These are phyloP conservation scores for Parafenestella ontariensis DNA, from an alignment of 2,329 filamentous ascomycete genomes.

Conservation along the genomic window DNA sequence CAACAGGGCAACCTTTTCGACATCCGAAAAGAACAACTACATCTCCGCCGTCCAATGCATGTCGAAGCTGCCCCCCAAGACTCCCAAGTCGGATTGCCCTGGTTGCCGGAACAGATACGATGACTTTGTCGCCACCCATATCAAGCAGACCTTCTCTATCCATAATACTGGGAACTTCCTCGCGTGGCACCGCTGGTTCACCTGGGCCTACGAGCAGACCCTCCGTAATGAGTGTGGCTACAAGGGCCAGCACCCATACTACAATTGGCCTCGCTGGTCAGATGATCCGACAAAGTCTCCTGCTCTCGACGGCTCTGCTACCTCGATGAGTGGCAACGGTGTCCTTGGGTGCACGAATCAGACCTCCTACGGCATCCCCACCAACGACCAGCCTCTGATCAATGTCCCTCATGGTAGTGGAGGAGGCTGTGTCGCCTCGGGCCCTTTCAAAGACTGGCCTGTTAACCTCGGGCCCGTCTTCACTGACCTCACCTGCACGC, in stretches of 20 bases:
- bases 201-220: constrained; percentile 37
- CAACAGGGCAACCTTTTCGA: constrained; percentile 32
- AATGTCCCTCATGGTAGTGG: constrained; percentile 58
- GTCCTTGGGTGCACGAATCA: constrained; percentile 32
- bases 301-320: constrained; percentile 62
- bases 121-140: constrained; percentile 41
- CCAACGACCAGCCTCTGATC: constrained; percentile 30
- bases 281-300: constrained; percentile 52
- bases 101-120: constrained; percentile 41
- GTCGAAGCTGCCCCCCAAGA: constrained; percentile 29
- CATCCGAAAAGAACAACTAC: constrained; percentile 37
- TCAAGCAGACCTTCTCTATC: constrained; percentile 37
- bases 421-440: constrained; percentile 61
- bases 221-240: constrained; percentile 39
- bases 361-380: constrained; percentile 33
- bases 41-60: constrained; percentile 42
- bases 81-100: constrained; percentile 31
- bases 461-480: constrained; percentile 58
- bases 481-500: constrained; percentile 40
- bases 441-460: constrained; percentile 57
- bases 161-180: constrained; percentile 41
- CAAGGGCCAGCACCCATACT: constrained; percentile 40
- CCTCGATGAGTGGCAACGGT: constrained; percentile 56
- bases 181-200: constrained; percentile 38
- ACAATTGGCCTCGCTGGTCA: constrained; percentile 39